Percentiles rank a stretch among this genome's conserved stretches.
Evolutionary conservation across 768 basidiomycete genomes (phyloP).

Genomic region (Tylopilus felleus): DNA sequence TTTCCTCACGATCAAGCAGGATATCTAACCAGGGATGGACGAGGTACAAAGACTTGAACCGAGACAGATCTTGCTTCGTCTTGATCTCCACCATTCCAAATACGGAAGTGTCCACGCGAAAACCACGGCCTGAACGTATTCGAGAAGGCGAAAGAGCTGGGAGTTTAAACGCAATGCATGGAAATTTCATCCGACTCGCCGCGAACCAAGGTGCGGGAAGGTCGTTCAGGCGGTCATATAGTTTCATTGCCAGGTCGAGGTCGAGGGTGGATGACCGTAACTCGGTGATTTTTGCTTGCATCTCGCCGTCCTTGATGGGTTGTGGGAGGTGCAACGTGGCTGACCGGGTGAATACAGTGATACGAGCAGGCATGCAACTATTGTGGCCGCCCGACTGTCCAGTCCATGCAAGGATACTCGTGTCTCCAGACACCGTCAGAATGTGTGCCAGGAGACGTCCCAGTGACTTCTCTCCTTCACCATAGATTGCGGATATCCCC

Average conservation of each 20-base stretch:
- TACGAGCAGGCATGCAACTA: no score
- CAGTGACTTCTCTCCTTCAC: neutral
- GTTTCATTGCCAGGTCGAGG: neutral
- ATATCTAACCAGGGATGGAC: neutral
- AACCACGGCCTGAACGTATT: neutral
- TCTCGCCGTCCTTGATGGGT: neutral
- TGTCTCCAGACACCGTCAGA: no score
- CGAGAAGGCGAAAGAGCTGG: neutral
- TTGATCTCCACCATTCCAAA: neutral
- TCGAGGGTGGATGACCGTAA: neutral
- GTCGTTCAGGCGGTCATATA: neutral
- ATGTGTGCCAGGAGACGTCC: neutral
- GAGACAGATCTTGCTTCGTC: neutral
- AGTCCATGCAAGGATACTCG: no score
- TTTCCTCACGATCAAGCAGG: neutral
- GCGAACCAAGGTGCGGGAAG: no score
- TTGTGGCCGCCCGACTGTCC: no score
- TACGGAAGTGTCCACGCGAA: neutral
- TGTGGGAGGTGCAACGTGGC: neutral
- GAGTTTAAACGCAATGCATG: slow-evolving; percentile 1
- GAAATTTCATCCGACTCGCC: neutral
- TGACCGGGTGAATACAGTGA: neutral
- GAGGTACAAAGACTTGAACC: neutral
- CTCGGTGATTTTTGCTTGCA: neutral
- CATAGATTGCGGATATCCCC: neutral